These are phyloP conservation scores for Ogataea paraovalis DNA, from an alignment of 805 yeast species.

Conservation along the genomic window DNA sequence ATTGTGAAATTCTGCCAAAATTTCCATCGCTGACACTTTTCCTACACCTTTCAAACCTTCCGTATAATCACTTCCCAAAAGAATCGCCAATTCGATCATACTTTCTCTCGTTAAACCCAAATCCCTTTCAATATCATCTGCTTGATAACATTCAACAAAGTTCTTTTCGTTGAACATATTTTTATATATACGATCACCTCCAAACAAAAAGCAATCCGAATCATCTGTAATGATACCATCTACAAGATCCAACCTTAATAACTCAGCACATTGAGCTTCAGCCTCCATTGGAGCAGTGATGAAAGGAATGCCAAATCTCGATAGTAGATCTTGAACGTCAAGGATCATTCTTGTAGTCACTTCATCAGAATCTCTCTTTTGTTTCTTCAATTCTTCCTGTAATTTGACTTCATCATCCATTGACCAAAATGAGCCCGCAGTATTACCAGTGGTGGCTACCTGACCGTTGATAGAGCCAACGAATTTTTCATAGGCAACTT, in stretches of 20 bases:
- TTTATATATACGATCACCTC: constrained; percentile 78
- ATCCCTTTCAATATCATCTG: constrained; percentile 52
- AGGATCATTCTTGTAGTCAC: constrained; percentile 81
- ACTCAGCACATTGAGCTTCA: constrained; percentile 94
- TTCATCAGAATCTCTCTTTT: constrained; percentile 85
- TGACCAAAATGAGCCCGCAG: constrained; percentile 24
- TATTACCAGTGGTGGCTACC: background rate
- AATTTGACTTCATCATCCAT: constrained; percentile 43
- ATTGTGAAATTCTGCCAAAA: constrained; percentile 73
- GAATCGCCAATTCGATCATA: constrained; percentile 74
- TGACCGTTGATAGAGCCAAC: constrained; percentile 34
- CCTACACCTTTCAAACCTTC: constrained; percentile 92
- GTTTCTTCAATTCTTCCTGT: constrained; percentile 59
- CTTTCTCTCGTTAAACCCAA: constrained; percentile 61
- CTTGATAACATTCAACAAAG: constrained; percentile 80
- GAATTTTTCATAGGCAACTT: constrained; percentile 65
- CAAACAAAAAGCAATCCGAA: constrained; percentile 93
- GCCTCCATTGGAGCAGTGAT: constrained; percentile 98
- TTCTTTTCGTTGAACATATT: constrained; percentile 93
- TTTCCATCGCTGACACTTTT: constrained; percentile 87
- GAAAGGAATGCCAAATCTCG: constrained; percentile 90
- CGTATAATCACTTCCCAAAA: constrained; percentile 94
- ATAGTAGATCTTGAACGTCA: constrained; percentile 85
- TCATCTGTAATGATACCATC: constrained; percentile 98
- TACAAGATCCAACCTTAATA: constrained; percentile 63